A percentile compares a stretch with the other conserved stretches of the same genome.
These are phyloP conservation scores for Psilocybe tampanensis DNA, from an alignment of 768 basidiomycete species.

Conservation along the genomic window DNA sequence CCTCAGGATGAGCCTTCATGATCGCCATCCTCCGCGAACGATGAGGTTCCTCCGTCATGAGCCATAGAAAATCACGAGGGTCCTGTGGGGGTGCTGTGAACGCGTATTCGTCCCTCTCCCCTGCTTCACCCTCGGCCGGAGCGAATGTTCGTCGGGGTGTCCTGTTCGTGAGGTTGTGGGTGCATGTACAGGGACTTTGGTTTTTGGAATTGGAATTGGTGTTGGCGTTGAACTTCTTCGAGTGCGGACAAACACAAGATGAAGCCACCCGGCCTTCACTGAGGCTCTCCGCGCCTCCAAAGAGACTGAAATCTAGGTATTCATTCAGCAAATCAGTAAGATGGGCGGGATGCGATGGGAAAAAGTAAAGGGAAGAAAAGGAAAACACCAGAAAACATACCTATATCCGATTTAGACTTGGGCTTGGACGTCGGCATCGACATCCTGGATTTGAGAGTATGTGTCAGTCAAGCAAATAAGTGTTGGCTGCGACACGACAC, in stretches of 20 bases:
- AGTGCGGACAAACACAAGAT: not conserved
- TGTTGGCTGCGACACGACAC: too few relatives aligned
- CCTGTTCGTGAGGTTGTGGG: slow-evolving; percentile 16
- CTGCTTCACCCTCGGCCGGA: slow-evolving; percentile 36
- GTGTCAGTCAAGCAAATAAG: too few relatives aligned
- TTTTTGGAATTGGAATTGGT: too few relatives aligned
- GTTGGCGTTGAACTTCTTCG: too few relatives aligned
- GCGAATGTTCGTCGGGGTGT: slow-evolving; percentile 55
- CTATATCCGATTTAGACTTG: too few relatives aligned
- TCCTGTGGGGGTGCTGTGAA: slow-evolving; percentile 66
- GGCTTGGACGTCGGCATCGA: too few relatives aligned
- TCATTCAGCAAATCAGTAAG: too few relatives aligned
- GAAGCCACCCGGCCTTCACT: slow-evolving; percentile 45
- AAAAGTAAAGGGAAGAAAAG: too few relatives aligned
- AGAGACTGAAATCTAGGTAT: slow-evolving; percentile 74
- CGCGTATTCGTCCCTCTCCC: slow-evolving; percentile 35
- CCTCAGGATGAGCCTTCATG: slow-evolving; percentile 93
- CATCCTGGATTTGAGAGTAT: too few relatives aligned
- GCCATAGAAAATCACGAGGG: slow-evolving; percentile 89
- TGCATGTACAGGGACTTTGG: too few relatives aligned
- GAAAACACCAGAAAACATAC: too few relatives aligned
- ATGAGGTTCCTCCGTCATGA: slow-evolving; percentile 98
- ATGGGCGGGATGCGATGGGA: too few relatives aligned
- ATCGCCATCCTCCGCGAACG: slow-evolving; percentile 85
- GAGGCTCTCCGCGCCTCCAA: slow-evolving; percentile 82